A percentile compares a stretch with the other conserved stretches of the same genome.
phyloP scores from a whole-genome alignment of 2,329 filamentous ascomycete species.

The Fusarium concolor region DNA sequence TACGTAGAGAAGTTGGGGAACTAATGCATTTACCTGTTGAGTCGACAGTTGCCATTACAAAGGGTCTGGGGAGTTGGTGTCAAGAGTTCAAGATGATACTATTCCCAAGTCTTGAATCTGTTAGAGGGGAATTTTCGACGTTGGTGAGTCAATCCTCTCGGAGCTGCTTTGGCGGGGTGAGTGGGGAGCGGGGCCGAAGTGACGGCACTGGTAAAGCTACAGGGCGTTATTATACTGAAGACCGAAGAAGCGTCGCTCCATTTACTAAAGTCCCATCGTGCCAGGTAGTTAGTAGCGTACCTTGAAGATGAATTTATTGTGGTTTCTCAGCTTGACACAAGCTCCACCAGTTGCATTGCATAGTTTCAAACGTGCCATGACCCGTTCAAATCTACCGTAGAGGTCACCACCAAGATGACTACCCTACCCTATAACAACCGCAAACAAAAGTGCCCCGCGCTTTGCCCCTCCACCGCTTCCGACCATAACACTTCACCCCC shows the following conservation, averaged over 20 bases:
- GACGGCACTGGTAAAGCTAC: constrained; percentile 13
- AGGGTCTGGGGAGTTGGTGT: background rate
- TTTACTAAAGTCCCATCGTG: background rate
- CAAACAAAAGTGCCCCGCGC: constrained; percentile 27
- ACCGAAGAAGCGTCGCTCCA: background rate
- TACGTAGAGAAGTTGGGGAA: background rate
- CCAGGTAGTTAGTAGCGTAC: no score
- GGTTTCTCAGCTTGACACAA: background rate
- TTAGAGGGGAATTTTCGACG: constrained; percentile 42
- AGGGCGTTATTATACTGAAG: background rate
- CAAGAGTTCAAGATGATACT: constrained; percentile 28
- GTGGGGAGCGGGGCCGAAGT: constrained; percentile 39
- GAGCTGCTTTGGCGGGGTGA: constrained; percentile 42
- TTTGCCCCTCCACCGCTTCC: constrained; percentile 38
- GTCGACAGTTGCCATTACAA: constrained; percentile 37
- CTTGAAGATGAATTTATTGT: no score
- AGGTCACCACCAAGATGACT: background rate
- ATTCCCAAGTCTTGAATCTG: constrained; percentile 32
- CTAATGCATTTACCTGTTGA: constrained; percentile 19
- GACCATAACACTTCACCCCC: constrained; percentile 9
- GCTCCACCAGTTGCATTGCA: constrained; percentile 27
- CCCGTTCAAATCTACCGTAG: background rate
- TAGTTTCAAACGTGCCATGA: constrained; percentile 26
- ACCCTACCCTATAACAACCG: constrained; percentile 38
- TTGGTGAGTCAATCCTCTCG: constrained; percentile 26